Evolutionary conservation across 345 rosid species (phyloP), one percentile per base, ranked within the genome.

Genomic region (Laguncularia racemosa): DNA sequence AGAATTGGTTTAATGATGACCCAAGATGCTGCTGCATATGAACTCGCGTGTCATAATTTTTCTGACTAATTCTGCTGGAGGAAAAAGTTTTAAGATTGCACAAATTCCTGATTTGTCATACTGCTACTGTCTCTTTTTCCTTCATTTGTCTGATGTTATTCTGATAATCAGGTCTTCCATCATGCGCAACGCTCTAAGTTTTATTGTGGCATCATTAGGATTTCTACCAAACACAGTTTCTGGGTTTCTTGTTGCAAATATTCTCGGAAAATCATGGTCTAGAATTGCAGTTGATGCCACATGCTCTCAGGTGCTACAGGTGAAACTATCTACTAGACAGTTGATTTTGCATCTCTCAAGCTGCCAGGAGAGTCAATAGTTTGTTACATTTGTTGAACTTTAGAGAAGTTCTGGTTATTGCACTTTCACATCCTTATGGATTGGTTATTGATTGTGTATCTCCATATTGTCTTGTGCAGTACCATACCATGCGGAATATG

Each of bases 271-370:
- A 55, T 79, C 86, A 21, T 86, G 93, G 93, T 86, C 96, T 68
- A 70, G 67, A 55, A 51, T 78, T 52, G 86, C 93, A 19, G 65
- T 83, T 55, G 74, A 83, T 53, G 85, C 95, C 77, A 57, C 78
- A 62, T 78, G 88, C 79, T 76, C 79, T 70, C 84, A 84, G 67
- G 69, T 86, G 75, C 60, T 76, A 63, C 81, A 84, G 95, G 98
- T 81, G 67, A 40, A 59, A 50, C 17, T 46, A 44, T 57, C 21
- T 44, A 12, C 20, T 11, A 21, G 52, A 55, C 12, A 45, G 3
- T 21, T 55, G 33, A 48, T 20, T 64, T 54, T 46, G 10, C 18
- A 17, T 38, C 40, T 33, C 40, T 33, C 11, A 33, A 33, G 9
- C 40, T 33, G 40, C 40, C 7, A 33, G 6, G 40, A 33, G 40